Evolutionary conservation across 1,284 basidiomycete genomes (phyloP).

Genomic region (Termitomyces sp.): DNA sequence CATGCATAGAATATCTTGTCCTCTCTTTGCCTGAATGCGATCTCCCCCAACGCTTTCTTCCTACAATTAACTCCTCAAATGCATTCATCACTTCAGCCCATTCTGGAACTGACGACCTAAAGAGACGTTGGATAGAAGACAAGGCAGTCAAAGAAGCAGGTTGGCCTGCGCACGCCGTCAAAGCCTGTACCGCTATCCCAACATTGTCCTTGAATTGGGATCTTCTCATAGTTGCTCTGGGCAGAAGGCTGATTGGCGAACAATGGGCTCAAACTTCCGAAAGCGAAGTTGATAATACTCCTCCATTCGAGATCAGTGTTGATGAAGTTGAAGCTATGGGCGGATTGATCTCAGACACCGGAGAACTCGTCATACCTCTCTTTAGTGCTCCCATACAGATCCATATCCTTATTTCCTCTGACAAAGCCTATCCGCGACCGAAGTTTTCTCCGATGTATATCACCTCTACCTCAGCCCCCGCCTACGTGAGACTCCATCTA

Average conservation of each 20-base stretch:
- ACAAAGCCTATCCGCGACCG: slow-evolving; percentile 50
- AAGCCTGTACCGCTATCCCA: slow-evolving; percentile 40
- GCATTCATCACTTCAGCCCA: slow-evolving; percentile 62
- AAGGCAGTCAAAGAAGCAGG: slow-evolving; percentile 81
- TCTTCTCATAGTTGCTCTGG: slow-evolving; percentile 45
- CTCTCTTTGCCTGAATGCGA: slow-evolving; percentile 77
- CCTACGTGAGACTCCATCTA: slow-evolving; percentile 84
- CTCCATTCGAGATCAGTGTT: slow-evolving; percentile 37
- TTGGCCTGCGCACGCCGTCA: slow-evolving; percentile 73
- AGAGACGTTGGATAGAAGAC: slow-evolving; percentile 79
- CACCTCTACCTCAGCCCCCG: slow-evolving; percentile 64
- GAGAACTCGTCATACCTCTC: slow-evolving; percentile 53
- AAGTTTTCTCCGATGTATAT: slow-evolving; percentile 73
- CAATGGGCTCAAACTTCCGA: slow-evolving; percentile 22
- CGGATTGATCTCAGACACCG: slow-evolving; percentile 37
- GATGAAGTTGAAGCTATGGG: slow-evolving; percentile 73
- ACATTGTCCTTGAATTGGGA: slow-evolving; percentile 43
- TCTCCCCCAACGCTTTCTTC: slow-evolving; percentile 60
- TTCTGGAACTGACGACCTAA: slow-evolving; percentile 59
- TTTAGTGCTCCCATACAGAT: slow-evolving; percentile 62
- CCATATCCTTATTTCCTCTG: slow-evolving; percentile 56
- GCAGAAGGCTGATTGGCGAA: slow-evolving; percentile 43
- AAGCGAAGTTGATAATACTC: slow-evolving; percentile 2
- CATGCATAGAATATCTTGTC: slow-evolving; percentile 72
- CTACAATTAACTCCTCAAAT: slow-evolving; percentile 60